These are phyloP conservation scores for Pyrus betulifolia DNA, from an alignment of 306 rosid species.

Conservation along the genomic window DNA sequence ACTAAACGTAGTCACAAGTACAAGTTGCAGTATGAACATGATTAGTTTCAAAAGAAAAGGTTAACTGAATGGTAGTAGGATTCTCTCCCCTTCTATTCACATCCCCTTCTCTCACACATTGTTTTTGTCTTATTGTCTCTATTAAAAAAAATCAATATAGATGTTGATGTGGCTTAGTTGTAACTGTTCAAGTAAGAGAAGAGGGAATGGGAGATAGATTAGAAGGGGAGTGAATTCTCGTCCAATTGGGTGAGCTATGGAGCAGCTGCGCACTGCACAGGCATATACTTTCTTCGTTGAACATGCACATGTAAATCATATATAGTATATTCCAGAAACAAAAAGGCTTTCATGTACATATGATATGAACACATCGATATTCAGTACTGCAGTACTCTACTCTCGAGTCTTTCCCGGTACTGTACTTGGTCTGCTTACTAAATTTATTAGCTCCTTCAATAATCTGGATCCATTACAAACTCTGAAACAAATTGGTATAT, in stretches of 20 bases:
- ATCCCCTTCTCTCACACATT: too few relatives aligned
- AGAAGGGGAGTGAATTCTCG: too few relatives aligned
- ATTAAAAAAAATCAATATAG: too few relatives aligned
- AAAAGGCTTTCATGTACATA: background rate
- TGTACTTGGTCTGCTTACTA: background rate
- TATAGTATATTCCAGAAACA: background rate
- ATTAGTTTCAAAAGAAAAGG: too few relatives aligned
- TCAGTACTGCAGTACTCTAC: background rate
- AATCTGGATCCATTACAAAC: background rate
- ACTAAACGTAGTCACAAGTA: too few relatives aligned
- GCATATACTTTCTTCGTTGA: background rate
- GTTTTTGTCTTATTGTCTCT: too few relatives aligned
- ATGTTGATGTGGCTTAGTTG: too few relatives aligned
- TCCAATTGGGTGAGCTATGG: background rate
- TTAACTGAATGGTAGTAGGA: too few relatives aligned
- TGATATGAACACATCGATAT: background rate
- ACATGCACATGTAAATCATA: background rate
- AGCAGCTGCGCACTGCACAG: background rate
- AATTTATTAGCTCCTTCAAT: too few relatives aligned
- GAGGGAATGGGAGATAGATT: too few relatives aligned
- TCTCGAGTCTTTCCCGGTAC: background rate
- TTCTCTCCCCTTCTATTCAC: too few relatives aligned
- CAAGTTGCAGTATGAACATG: background rate
- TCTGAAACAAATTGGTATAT: background rate
- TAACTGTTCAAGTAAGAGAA: too few relatives aligned